Evolutionary conservation across 352 stramenopile genomes (phyloP), one percentile per base, ranked within the genome.

Genomic region (Globisporangium abappressorium): DNA sequence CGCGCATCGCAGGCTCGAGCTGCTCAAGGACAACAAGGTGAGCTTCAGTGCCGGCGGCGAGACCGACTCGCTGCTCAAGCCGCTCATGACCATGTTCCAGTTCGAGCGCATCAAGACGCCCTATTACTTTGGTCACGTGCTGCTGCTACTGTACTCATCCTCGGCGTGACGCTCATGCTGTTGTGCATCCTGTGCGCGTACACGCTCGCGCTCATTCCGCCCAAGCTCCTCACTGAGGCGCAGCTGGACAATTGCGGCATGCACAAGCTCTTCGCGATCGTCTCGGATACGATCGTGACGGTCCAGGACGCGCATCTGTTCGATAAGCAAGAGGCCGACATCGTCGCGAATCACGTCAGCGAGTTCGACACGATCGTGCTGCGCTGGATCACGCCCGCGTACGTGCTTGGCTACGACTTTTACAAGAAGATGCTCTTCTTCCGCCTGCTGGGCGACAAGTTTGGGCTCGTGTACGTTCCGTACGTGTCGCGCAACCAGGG

Each of bases 401-500:
- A 90, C 59, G 71, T 90, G 24, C 73, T 92, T 49, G 82, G 84
- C 53, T 92, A 92, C 76, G 84, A 90, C n/a, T 90, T 92, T 18
- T 92, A 90, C 79, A 87, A 92, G 70, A 84, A 84, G 36, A 86
- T 89, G 79, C 67, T 92, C 20, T 85, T 90, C 43, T 90, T 90
- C 71, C 75, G 76, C 38, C 66, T 90, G 43, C 65, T 90, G 14
- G 75, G 80, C 9, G 80, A 90, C 64, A 87, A 84, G 41, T 79
- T 80, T 56, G 84, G 84, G 11, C 66, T 90, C 28, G 75, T 92
- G 11, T 92, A 89, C 57, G 84, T 90, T 33, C 84, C 84, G 9
- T 89, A 90, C 72, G 73, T 65, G n/a, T 92, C 84, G 9, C 77
- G 82, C 18, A 79, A 80, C 30, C 79, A 90, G 55, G 84, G 84